Conservation (phyloP, 176 grass and related monocot genomes). For the Raddia guianensis region DNA sequence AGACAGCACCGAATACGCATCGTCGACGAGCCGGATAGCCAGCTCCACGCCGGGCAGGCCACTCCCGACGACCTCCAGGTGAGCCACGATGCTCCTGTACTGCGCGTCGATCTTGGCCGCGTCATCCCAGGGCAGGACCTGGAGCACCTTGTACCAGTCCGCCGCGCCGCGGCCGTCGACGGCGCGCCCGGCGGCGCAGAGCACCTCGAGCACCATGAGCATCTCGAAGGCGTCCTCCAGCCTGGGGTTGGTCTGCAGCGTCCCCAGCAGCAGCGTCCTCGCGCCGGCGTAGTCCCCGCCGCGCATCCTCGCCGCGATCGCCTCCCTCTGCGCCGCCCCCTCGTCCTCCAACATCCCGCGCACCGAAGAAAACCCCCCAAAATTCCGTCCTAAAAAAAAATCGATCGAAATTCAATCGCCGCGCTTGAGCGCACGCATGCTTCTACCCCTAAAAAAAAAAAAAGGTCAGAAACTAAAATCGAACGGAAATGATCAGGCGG, state of each 20-base stretch:
- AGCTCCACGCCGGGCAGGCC: slow-evolving; percentile 40
- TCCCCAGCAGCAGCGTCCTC: slow-evolving; percentile 56
- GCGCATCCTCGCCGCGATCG: slow-evolving; percentile 47
- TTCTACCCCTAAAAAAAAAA: not conserved
- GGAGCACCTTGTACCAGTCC: slow-evolving; percentile 69
- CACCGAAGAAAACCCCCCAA: not conserved
- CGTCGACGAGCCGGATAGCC: slow-evolving; percentile 53
- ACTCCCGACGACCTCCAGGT: slow-evolving; percentile 47
- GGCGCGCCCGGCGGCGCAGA: slow-evolving; percentile 48
- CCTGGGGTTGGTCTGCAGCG: slow-evolving; percentile 55
- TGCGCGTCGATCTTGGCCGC: slow-evolving; percentile 41
- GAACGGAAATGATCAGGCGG: not conserved
- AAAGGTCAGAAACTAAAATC: not conserved
- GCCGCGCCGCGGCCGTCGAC: not conserved
- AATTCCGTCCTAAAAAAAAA: not conserved
- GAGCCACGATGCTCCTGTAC: slow-evolving; percentile 45
- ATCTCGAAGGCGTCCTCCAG: slow-evolving; percentile 63
- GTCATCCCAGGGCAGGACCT: slow-evolving; percentile 48
- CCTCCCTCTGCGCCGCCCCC: slow-evolving; percentile 39
- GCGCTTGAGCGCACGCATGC: not conserved
- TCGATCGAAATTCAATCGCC: not conserved
- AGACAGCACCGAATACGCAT: slow-evolving; percentile 57
- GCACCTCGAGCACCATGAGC: slow-evolving; percentile 68
- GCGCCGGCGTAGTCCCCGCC: slow-evolving; percentile 61
- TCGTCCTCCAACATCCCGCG: slow-evolving; percentile 36